Evolutionary conservation across 352 stramenopile genomes (phyloP), one percentile per base, ranked within the genome.

Genomic region (Pythium chondricola): DNA sequence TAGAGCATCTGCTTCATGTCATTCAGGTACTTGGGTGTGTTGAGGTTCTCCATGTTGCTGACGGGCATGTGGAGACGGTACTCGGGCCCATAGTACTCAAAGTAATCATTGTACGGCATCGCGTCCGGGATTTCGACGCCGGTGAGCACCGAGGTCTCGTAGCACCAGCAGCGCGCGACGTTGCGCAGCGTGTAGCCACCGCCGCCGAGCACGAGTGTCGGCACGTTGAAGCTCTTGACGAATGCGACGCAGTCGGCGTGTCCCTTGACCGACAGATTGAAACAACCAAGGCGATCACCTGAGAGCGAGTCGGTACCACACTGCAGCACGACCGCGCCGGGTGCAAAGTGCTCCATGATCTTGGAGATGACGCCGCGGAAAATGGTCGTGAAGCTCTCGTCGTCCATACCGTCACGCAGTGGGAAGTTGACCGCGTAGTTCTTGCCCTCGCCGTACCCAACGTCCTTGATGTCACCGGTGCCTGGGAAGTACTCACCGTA

Each of bases 41-140:
- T 99, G 36, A 98, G 73, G 63, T 98, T 98, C 56, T 98, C 91
- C 73, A 98, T 98, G 71, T 90, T 95, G 53, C 78, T 85, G 55
- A 97, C 88, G 17, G 95, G 92, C 58, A 99, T 84, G 71, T 99
- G 96, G 27, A 99, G 71, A 43, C 96, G 94, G 73, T 97, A 99
- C 64, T 99, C 93, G 1, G 96, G 97, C 1, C 92, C 93, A 70
- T 98, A 99, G 74, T 99, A 99, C 69, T 99, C 97, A 73, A 98
- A 99, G 76, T 99, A 99, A 67, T 99, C 95, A 76, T 99, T 99
- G 79, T 97, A 98, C 4, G 97, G 97, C 67, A 99, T 98, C 5
- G 97, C 89, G 52, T 99, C 95, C 1, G 80, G 74, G 8, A 94
- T 67, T 22, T 96, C 75, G 25, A 96, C 87, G 27, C 88, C 93